phyloP scores from a whole-genome alignment of 176 grass and related monocot genomes.

The Pharus latifolius region DNA sequence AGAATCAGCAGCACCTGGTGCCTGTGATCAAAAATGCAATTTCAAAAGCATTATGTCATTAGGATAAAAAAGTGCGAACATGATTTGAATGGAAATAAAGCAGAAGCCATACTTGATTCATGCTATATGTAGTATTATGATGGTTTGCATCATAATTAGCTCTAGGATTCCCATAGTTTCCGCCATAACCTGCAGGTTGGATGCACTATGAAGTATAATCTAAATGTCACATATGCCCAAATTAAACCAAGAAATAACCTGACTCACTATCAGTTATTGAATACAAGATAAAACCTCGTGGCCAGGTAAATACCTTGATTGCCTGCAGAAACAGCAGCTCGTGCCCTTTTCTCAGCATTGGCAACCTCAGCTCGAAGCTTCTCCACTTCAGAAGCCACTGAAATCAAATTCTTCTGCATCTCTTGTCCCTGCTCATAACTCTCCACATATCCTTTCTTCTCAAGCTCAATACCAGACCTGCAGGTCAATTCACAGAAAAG shows the following conservation, averaged over 20 bases:
- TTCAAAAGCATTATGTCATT: background rate
- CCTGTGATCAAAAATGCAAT: slow-evolving; percentile 19
- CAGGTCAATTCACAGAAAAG: background rate
- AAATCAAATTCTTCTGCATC: slow-evolving; percentile 81
- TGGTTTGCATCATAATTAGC: slow-evolving; percentile 36
- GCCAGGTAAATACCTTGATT: slow-evolving; percentile 46
- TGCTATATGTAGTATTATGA: slow-evolving; percentile 44
- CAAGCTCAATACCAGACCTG: slow-evolving; percentile 70
- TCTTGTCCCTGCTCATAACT: slow-evolving; percentile 79
- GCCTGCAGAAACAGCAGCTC: slow-evolving; percentile 24
- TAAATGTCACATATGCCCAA: background rate
- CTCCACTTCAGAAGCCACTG: slow-evolving; percentile 82
- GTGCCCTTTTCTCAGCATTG: slow-evolving; percentile 57
- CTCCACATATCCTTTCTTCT: slow-evolving; percentile 84
- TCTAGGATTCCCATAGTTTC: slow-evolving; percentile 55
- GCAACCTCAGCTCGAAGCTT: slow-evolving; percentile 62
- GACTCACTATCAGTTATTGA: background rate
- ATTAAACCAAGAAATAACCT: background rate
- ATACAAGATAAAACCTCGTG: background rate
- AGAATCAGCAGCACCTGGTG: slow-evolving; percentile 31
- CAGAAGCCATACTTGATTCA: slow-evolving; percentile 54
- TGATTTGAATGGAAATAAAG: background rate
- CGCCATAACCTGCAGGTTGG: slow-evolving; percentile 28
- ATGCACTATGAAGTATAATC: background rate
- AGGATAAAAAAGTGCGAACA: background rate